Evolutionary conservation across 306 rosid genomes (phyloP), one percentile per base, ranked within the genome.

Genomic region (Glycyrrhiza uralensis): DNA sequence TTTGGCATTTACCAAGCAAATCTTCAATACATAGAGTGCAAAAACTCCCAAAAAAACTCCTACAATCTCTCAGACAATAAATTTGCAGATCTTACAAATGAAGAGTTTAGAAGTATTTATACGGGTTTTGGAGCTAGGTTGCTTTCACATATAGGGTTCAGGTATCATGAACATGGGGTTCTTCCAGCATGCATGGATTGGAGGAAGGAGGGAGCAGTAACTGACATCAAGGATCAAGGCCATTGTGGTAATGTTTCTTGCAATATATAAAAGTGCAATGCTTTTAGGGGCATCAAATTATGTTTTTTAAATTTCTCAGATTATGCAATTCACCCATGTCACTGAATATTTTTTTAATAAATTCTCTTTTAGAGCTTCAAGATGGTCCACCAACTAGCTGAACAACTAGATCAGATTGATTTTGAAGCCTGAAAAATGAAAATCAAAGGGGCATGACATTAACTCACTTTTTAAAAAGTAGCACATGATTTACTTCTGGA

Each of bases 81-180:
- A 50, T 92, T 83, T 75, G 89, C 94, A 67, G 96, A 92, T 66
- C 70, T 89, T 67, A 85, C 94, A 51, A 92, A 87, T 57, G 68
- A 18, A 1, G 89, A 89, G 83, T 92, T 87, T 42, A 67, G 10
- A 56, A 24, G 38, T 1, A 66, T 18, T 9, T 79, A 81, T 79
- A 58, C 87, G 80, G 90, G 96, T 42, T 76, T 47, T 30, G 23
- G 10, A 73, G 10, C 71, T 2, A 18, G 2, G 32, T 17, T 11
- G 24, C 45, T 7, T 30, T 57, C 55, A 20, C 36, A 17, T 5
- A 79, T 86, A 39, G 18, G 58, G 56, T 85, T 81, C 82, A 75
- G 49, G 64, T 74, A 85, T 68, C 78, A 45, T 17, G 66, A 50
- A 24, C 24, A 57, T 5, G 33, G 17, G 29, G 45, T 39, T 58